phyloP scores from a whole-genome alignment of 129 eudicot species.

The Sambucus nigra region DNA sequence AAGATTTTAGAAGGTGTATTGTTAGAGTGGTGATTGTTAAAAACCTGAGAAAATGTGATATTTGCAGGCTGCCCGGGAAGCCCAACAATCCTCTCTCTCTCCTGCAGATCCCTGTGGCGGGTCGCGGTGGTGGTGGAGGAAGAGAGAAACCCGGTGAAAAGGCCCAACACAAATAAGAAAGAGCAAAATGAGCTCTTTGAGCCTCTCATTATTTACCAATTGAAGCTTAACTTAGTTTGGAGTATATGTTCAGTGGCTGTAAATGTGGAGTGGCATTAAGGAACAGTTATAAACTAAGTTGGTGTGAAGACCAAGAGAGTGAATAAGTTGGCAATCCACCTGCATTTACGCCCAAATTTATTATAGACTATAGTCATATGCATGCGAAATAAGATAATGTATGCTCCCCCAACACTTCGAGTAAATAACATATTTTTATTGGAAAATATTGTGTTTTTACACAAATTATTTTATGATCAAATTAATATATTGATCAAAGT shows the following conservation, averaged over 20 bases:
- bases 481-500: too few relatives aligned
- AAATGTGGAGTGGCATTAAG: slow-evolving; percentile 15
- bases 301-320: too few relatives aligned
- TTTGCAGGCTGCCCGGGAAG: slow-evolving; percentile 56
- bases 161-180: slow-evolving; percentile 15
- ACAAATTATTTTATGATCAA: too few relatives aligned
- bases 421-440: too few relatives aligned
- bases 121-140: slow-evolving; percentile 16
- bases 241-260: slow-evolving; percentile 5
- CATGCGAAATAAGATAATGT: too few relatives aligned
- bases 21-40: too few relatives aligned
- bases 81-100: slow-evolving; percentile 34
- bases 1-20: not conserved
- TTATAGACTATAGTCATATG: too few relatives aligned
- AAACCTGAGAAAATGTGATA: slow-evolving; percentile 44
- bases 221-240: slow-evolving; percentile 21
- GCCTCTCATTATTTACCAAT: slow-evolving; percentile 32
- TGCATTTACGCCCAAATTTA: too few relatives aligned
- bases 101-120: slow-evolving; percentile 26
- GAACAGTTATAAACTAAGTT: slow-evolving; percentile 3
- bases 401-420: too few relatives aligned
- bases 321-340: too few relatives aligned
- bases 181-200: slow-evolving; percentile 5
- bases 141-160: slow-evolving; percentile 19
- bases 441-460: too few relatives aligned